These are phyloP conservation scores for Gynochthodes officinalis DNA, from an alignment of 257 asterid genomes.

Conservation along the genomic window DNA sequence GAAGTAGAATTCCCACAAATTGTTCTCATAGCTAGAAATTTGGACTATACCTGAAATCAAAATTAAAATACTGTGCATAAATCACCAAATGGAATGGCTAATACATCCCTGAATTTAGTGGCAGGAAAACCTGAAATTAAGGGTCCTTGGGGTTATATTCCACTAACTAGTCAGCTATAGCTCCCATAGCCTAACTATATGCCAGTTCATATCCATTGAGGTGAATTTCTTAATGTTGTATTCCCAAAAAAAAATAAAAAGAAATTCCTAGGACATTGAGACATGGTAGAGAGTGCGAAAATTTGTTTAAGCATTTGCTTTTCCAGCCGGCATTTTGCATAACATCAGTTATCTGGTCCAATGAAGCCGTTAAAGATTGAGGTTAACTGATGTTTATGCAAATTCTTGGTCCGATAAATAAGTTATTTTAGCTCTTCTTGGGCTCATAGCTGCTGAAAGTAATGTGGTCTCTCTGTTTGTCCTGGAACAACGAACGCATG, in stretches of 20 bases:
- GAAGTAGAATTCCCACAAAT: not conserved
- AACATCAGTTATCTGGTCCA: not conserved
- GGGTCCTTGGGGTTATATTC: not conserved
- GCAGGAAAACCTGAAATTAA: not conserved
- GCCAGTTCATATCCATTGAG: slow-evolving; percentile 1
- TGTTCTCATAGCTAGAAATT: no score
- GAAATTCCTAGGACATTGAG: not conserved
- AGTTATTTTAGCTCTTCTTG: slow-evolving; percentile 25
- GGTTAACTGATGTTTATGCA: slow-evolving; percentile 10
- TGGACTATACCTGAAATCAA: not conserved
- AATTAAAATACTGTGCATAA: not conserved
- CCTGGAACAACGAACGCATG: slow-evolving; percentile 34
- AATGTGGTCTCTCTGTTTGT: slow-evolving; percentile 25
- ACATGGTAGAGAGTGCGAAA: not conserved
- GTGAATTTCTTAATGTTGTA: not conserved
- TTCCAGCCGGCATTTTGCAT: not conserved
- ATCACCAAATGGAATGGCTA: not conserved
- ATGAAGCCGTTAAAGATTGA: not conserved
- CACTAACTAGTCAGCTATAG: not conserved
- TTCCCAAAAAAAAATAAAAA: not conserved
- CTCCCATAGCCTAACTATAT: not conserved
- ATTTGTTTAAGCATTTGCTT: not conserved
- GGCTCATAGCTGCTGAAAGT: slow-evolving; percentile 24
- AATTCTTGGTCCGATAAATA: slow-evolving; percentile 16
- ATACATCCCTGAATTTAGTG: not conserved